Evolutionary conservation across 2,329 filamentous ascomycete species (phyloP), one percentile per base, ranked within the genome.

Genomic region (Nannizziopsis barbatae): DNA sequence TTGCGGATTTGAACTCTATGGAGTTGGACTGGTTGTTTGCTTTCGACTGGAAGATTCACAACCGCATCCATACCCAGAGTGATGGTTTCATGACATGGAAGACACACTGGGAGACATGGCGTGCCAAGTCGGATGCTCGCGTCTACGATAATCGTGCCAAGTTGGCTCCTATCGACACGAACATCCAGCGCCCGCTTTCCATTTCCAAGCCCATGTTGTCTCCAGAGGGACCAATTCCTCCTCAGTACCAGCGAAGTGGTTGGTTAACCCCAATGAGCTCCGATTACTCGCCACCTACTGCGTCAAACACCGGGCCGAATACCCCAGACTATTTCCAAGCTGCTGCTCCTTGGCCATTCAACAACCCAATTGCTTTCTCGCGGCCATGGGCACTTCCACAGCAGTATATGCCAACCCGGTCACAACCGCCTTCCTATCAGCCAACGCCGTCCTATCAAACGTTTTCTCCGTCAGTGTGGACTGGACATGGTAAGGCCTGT

Each of bases 1-100:
- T 95, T 15, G 69, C 76, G 2, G 87, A 95, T 61, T 75, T 95
- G 57, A 95, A 95, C 69, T 73, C 76, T 52, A 77, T 94, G 64
- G 89, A 95, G 71, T 79, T 83, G 59, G 84, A 93, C 58, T 95
- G 89, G 89, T 75, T 95, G 36, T 75, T 79, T 48, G 81, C 82
- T 37, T 92, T 93, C 63, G 75, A 80, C 57, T 95, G 86, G 83
- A 76, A 81, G 55, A 79, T 95, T 47, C 92, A 94, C 62, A 84
- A 92, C 62, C 88, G 93, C 61, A 80, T 89, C 22, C 77, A 86
- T 55, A 77, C 81, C 58, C 80, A 82, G 61, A 80, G 87, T 60
- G 69, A 71, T 56, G 88, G 80, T 31, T 83, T 83, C 62, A 67
- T 72, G 42, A 73, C 75, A 27, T 85, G 81, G 80, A 71, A 77